phyloP scores from a whole-genome alignment of 2,329 filamentous ascomycete species.

The Nigrospora oryzae region DNA sequence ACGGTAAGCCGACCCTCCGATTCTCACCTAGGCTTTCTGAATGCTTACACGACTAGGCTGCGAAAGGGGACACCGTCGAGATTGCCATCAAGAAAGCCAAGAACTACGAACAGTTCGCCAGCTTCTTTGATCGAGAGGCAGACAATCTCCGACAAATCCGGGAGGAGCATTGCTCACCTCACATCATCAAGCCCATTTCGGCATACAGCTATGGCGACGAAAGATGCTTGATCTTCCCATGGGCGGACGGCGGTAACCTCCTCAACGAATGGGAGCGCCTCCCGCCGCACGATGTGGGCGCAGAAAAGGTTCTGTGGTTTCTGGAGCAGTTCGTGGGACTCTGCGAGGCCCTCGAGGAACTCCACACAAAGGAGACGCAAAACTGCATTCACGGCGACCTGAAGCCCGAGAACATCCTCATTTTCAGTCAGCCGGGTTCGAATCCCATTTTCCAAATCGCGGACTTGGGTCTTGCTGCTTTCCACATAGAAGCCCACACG shows the following conservation, averaged over 20 bases:
- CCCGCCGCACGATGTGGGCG: too few species aligned
- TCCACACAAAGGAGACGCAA: neutral
- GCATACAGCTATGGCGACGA: conserved; percentile 1
- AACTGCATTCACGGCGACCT: conserved; percentile 2
- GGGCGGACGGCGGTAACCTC: conserved; percentile 6
- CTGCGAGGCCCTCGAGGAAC: neutral
- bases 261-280: neutral
- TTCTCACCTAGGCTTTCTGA: too few species aligned
- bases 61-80: too few species aligned
- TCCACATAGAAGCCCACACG: conserved; percentile 2
- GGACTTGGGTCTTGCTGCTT: conserved; percentile 1
- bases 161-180: too few species aligned
- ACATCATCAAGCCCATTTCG: conserved; percentile 5
- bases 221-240: conserved; percentile 5
- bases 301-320: neutral
- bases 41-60: too few species aligned
- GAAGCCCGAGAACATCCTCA: conserved; percentile 1
- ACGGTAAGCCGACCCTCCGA: too few species aligned
- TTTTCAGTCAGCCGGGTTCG: neutral
- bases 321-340: conserved; percentile 1
- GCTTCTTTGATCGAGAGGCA: neutral
- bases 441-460: neutral
- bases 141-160: neutral
- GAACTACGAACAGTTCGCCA: neutral
- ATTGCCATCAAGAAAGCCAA: neutral